phyloP scores from a whole-genome alignment of 1,139 yeast species.

The Pichia sp. region DNA sequence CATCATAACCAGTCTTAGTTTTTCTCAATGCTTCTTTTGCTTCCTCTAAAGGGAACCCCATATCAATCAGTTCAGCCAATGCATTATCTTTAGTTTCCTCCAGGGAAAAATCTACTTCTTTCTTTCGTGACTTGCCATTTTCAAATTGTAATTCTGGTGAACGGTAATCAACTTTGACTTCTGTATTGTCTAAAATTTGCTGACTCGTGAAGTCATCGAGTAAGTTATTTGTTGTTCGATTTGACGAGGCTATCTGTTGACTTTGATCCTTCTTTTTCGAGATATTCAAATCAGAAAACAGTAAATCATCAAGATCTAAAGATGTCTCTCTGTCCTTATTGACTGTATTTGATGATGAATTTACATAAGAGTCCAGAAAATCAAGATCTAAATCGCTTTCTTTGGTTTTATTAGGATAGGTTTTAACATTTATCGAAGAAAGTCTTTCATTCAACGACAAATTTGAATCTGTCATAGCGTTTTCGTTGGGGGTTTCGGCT shows the following conservation, averaged over 20 bases:
- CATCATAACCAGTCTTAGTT: constrained; percentile 48
- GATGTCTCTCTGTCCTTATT: background rate
- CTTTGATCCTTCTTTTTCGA: background rate
- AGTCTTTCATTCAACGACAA: constrained; percentile 28
- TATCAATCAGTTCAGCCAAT: constrained; percentile 66
- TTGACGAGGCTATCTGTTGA: background rate
- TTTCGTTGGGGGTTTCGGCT: background rate
- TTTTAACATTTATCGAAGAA: constrained; percentile 3
- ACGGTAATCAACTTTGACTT: no score
- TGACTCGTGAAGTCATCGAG: constrained; percentile 18
- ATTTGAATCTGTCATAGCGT: constrained; percentile 21
- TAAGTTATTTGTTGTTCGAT: constrained; percentile 3
- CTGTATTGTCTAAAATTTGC: background rate
- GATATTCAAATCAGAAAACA: background rate
- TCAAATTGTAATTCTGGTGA: background rate
- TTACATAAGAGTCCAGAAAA: constrained; percentile 13
- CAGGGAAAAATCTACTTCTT: no score
- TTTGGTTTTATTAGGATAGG: constrained; percentile 1
- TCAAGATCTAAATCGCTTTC: constrained; percentile 12
- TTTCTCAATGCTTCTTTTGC: constrained; percentile 53
- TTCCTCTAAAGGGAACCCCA: constrained; percentile 64
- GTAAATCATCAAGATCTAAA: background rate
- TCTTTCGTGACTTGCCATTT: background rate
- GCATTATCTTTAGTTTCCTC: constrained; percentile 37
- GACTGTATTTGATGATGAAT: background rate